These are phyloP conservation scores for Backusella luteola DNA, from an alignment of 192 early-diverging fungal species.

Conservation along the genomic window DNA sequence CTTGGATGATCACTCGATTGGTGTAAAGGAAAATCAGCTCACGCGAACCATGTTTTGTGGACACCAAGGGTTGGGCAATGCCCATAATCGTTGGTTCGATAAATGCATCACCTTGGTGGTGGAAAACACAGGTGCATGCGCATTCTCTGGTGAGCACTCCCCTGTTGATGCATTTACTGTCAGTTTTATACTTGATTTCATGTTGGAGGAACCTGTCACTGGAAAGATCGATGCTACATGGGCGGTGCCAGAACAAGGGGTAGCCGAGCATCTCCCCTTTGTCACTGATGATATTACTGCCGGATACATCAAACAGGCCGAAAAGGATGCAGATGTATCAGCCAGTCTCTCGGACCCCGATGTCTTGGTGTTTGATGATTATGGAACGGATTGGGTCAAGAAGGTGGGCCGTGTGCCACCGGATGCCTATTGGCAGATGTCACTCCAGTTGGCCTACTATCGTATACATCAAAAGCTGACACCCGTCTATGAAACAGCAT, in stretches of 20 bases:
- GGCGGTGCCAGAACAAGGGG: neutral
- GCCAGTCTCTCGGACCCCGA: constrained; percentile 61
- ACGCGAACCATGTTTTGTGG: constrained; percentile 49
- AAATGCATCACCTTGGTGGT: constrained; percentile 70
- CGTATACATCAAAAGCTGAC: constrained; percentile 62
- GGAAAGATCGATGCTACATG: neutral
- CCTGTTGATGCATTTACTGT: constrained; percentile 25
- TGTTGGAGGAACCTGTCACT: constrained; percentile 15
- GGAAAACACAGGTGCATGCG: constrained; percentile 71
- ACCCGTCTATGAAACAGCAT: constrained; percentile 84
- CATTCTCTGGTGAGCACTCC: constrained; percentile 58
- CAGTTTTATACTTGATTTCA: constrained; percentile 25
- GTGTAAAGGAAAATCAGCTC: constrained; percentile 31
- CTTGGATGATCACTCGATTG: constrained; percentile 66
- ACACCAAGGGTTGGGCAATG: constrained; percentile 54
- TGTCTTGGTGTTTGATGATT: constrained; percentile 65
- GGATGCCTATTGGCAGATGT: constrained; percentile 89
- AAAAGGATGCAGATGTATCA: constrained; percentile 46
- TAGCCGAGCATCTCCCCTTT: constrained; percentile 2
- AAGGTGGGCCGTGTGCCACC: constrained; percentile 61
- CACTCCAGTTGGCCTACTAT: constrained; percentile 81
- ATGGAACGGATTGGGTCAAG: constrained; percentile 78
- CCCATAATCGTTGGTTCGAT: constrained; percentile 91
- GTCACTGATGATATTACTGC: neutral
- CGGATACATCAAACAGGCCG: constrained; percentile 38